Conservation (phyloP, 2,329 filamentous ascomycete species). For the Alternaria arbusti region DNA sequence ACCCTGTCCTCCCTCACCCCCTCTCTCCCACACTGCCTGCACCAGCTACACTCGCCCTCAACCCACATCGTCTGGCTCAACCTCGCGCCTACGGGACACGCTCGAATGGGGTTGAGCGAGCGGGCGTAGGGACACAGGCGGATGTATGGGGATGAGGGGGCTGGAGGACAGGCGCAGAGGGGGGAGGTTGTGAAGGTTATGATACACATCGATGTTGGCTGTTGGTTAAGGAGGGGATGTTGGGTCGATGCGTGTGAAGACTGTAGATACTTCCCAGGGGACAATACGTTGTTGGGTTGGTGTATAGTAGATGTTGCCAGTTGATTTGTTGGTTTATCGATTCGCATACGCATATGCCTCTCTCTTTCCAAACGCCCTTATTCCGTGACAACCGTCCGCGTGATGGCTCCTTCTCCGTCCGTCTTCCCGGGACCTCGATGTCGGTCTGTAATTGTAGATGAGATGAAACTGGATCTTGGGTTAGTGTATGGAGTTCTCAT, state of each 20-base stretch:
- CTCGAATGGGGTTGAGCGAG: conserved; percentile 5
- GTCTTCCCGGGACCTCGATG: too few species aligned
- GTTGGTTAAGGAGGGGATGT: too few species aligned
- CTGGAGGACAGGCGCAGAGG: conserved; percentile 34
- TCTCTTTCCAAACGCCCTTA: too few species aligned
- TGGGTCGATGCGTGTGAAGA: too few species aligned
- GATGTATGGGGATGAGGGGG: conserved; percentile 25
- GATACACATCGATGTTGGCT: conserved; percentile 26
- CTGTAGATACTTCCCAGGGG: too few species aligned
- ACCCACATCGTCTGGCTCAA: conserved; percentile 6
- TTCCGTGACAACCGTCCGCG: not conserved
- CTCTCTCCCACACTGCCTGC: conserved; percentile 19
- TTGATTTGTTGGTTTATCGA: too few species aligned
- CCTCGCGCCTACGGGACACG: conserved; percentile 25
- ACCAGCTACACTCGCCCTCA: conserved; percentile 26
- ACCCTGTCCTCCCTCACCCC: not conserved
- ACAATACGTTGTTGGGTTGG: too few species aligned
- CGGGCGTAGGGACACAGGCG: conserved; percentile 17
- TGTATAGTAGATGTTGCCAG: too few species aligned
- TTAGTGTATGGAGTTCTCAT: too few species aligned
- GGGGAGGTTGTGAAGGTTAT: conserved; percentile 26
- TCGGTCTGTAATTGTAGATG: not conserved
- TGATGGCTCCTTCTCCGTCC: not conserved
- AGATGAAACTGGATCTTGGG: too few species aligned
- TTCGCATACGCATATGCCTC: too few species aligned